These are phyloP conservation scores for Pythium phragmiticola DNA, from an alignment of 352 stramenopile species.

Conservation along the genomic window DNA sequence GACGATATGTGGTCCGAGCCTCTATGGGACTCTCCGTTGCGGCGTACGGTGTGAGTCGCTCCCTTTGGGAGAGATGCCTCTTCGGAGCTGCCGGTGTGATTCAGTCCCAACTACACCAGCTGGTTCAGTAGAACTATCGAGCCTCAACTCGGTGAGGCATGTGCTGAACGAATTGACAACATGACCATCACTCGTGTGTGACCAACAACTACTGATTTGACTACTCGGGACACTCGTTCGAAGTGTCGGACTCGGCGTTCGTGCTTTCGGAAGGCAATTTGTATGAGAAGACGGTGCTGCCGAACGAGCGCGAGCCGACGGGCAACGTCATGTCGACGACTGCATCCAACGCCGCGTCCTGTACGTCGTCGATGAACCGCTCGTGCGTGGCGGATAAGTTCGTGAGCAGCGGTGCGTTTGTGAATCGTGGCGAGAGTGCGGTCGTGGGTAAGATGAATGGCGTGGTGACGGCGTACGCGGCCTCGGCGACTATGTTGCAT, in stretches of 20 bases:
- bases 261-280: conserved; percentile 24
- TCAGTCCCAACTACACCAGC: no score
- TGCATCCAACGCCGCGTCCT: conserved; percentile 12
- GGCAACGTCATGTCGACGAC: conserved; percentile 18
- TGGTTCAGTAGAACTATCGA: no score
- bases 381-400: conserved; percentile 18
- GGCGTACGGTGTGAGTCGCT: no score
- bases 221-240: no score
- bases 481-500: neutral
- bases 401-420: conserved; percentile 18
- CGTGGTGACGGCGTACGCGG: conserved; percentile 15
- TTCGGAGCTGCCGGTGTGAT: no score
- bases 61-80: no score
- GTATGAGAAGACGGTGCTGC: conserved; percentile 25
- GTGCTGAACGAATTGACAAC: no score
- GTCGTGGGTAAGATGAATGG: conserved; percentile 18
- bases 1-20: no score
- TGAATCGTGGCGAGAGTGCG: conserved; percentile 6
- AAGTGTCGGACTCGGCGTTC: conserved; percentile 3
- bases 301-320: conserved; percentile 2
- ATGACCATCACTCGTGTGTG: no score
- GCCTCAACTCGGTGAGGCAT: no score
- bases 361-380: conserved; percentile 4
- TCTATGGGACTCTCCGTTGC: no score
- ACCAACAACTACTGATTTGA: no score